These are phyloP conservation scores for Kalmusia sp. DNA, from an alignment of 2,329 filamentous ascomycete species.

Conservation along the genomic window DNA sequence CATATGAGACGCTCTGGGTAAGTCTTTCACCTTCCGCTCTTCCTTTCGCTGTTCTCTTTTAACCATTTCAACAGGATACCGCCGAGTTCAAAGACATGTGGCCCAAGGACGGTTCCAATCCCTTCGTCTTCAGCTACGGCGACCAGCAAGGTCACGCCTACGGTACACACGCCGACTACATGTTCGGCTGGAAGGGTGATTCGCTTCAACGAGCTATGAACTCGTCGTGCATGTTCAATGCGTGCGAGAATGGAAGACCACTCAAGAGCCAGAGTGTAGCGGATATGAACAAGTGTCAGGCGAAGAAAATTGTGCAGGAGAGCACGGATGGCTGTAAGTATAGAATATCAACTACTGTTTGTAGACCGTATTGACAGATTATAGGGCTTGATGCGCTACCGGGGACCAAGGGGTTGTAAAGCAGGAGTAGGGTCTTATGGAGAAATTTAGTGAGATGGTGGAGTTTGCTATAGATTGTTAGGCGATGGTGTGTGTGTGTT, in stretches of 20 bases:
- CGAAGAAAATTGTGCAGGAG: constrained; percentile 56
- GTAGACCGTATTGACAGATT: background rate
- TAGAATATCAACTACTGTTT: no score
- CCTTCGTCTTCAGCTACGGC: constrained; percentile 21
- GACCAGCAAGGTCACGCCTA: constrained; percentile 16
- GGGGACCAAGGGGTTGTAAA: constrained; percentile 1
- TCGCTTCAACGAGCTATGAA: constrained; percentile 20
- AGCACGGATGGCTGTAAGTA: constrained; percentile 48
- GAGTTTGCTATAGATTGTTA: no score
- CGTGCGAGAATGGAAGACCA: constrained; percentile 16
- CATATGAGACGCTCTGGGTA: constrained; percentile 18
- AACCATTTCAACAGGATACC: constrained; percentile 12
- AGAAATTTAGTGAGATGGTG: no score
- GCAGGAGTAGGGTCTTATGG: no score
- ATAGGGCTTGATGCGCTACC: constrained; percentile 7
- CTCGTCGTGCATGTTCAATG: constrained; percentile 17
- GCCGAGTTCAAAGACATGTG: constrained; percentile 20
- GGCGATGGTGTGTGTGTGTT: no score
- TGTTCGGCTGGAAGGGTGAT: constrained; percentile 47
- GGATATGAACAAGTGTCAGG: constrained; percentile 18
- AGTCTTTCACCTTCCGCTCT: background rate
- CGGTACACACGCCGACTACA: constrained; percentile 25
- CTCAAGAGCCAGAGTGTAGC: constrained; percentile 20
- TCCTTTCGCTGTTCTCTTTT: background rate
- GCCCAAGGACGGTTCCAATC: constrained; percentile 16